Percentiles rank a stretch among this genome's conserved stretches.
Evolutionary conservation across 2,329 filamentous ascomycete genomes (phyloP).

Genomic region (Fusarium tanahbumbuense): DNA sequence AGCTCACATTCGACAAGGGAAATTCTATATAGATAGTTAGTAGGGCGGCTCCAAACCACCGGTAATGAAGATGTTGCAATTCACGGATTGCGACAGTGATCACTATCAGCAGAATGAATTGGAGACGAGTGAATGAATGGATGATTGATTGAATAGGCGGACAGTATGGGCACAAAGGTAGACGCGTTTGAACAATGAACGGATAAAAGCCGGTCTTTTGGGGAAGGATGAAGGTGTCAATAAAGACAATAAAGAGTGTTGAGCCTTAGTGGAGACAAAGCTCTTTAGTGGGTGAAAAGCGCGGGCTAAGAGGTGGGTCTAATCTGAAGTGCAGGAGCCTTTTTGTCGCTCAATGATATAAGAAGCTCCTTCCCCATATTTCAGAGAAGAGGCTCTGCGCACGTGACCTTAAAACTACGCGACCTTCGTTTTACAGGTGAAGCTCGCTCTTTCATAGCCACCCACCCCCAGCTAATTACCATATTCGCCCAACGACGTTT

Average conservation of each 20-base stretch:
- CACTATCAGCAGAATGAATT: neutral
- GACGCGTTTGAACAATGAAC: conserved; percentile 35
- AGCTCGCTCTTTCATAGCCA: conserved; percentile 49
- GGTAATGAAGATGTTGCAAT: conserved; percentile 2
- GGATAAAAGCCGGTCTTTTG: conserved; percentile 45
- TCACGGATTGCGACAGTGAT: conserved; percentile 20
- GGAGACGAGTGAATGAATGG: neutral
- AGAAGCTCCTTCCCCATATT: neutral
- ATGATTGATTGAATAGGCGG: conserved; percentile 21
- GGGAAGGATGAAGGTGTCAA: neutral
- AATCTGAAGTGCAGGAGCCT: neutral
- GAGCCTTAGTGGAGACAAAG: neutral
- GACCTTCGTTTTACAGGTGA: conserved; percentile 46
- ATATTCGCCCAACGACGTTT: conserved; percentile 43
- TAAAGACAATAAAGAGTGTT: neutral
- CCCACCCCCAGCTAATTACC: conserved; percentile 42
- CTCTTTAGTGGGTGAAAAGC: neutral
- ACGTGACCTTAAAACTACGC: conserved; percentile 60
- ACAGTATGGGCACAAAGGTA: conserved; percentile 31
- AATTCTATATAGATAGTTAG: conserved; percentile 31
- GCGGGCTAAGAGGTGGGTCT: neutral
- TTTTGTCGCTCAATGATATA: neutral
- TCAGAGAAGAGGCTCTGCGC: conserved; percentile 42
- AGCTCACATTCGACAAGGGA: conserved; percentile 34
- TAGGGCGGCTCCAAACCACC: conserved; percentile 13